These are phyloP conservation scores for Rhododendron kiyosumense DNA, from an alignment of 148 eudicot genomes.

Conservation along the genomic window DNA sequence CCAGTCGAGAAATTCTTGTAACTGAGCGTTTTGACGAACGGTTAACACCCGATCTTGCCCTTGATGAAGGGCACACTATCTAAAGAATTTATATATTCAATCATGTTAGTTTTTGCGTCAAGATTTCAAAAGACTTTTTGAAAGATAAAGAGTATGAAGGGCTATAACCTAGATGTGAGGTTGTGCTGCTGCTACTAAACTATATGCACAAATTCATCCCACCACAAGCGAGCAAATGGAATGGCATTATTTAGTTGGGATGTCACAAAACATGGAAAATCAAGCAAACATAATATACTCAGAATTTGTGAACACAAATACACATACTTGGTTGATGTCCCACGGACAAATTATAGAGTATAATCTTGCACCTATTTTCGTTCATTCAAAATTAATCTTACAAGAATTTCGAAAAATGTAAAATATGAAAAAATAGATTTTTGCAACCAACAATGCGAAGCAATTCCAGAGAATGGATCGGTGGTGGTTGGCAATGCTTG, in stretches of 20 bases:
- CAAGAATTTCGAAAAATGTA: background rate
- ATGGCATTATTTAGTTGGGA: constrained; percentile 5
- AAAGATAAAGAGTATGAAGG: background rate
- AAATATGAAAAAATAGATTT: background rate
- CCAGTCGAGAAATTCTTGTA: constrained; percentile 46
- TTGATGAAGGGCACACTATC: constrained; percentile 29
- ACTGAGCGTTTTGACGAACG: constrained; percentile 42
- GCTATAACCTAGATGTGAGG: constrained; percentile 23
- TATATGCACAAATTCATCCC: constrained; percentile 20
- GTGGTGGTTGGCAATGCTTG: background rate
- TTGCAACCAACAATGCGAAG: background rate
- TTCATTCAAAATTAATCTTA: background rate
- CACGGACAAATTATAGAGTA: constrained; percentile 16
- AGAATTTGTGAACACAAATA: background rate
- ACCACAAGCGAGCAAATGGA: constrained; percentile 19
- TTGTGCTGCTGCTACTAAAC: constrained; percentile 19
- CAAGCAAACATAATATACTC: background rate
- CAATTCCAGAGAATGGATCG: constrained; percentile 17
- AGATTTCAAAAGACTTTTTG: background rate
- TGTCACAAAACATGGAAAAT: background rate
- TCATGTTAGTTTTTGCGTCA: background rate
- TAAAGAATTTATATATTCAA: background rate
- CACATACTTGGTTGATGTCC: constrained; percentile 23
- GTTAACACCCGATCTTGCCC: constrained; percentile 44
- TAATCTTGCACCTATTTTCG: constrained; percentile 17